Base-by-base conservation (phyloP, 75 land plant genomes). In the Sequoiadendron giganteum region DNA sequence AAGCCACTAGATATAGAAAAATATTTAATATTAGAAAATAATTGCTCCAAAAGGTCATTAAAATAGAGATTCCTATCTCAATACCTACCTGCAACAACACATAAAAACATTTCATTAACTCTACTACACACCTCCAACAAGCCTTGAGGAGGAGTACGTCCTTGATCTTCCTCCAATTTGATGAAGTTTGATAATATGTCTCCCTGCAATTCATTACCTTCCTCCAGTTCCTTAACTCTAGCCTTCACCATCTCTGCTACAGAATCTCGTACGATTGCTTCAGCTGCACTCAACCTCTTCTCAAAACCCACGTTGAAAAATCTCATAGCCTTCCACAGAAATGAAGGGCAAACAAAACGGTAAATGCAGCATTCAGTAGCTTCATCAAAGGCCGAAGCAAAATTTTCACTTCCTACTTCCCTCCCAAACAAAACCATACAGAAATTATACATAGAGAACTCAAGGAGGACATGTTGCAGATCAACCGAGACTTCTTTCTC, bases 341-440 rank as follows among this genome's bases (percentile, higher is more conserved):
- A 84, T 7, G 94, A 90, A 13, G 96, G 95, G 18, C 90, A 92
- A 21, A 94, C 87, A 81, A 94, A 93, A 15, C 97, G 92, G 0
- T 91, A n/a, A 28, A 87, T 83, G 25, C 96, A 92, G 19, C 90
- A 90, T 78, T 94, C 95, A 0, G 95, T 93, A 16, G 95, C 98
- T 1, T 90, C 91, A 83, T 95, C 95, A 52, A 95, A 95, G 14
- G 96, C 96, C 40, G 52, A 73, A 3, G 96, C 94, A 77, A 97
- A 95, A 21, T 95, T 93, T 9, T 93, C 1, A 19, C 68, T 52
- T n/a, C 15, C 32, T 55, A 73, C 25, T 34, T 30, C 86, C 5
- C 30, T 54, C 11, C 68, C 68, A 42, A n/a, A 30, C 2, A 25
- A 2, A 19, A 9, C n/a, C 83, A 79, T 28, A 10, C 58, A 49